phyloP scores from a whole-genome alignment of 805 yeast genomes.

The Sugiyamaella boreocaroliniensis region DNA sequence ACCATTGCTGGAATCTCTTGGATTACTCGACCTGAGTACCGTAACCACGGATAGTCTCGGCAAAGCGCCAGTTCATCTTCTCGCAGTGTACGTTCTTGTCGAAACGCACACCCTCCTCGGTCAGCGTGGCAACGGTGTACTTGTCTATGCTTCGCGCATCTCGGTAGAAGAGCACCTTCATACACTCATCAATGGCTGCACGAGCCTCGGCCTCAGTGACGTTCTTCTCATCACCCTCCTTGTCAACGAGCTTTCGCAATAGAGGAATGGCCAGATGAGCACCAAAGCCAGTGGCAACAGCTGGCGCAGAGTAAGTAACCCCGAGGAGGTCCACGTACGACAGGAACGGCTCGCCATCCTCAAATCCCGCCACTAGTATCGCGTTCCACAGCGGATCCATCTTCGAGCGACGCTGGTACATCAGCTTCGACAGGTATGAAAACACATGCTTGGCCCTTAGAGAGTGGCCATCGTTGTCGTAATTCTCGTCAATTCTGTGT shows the following conservation, averaged over 20 bases:
- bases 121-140: conserved; percentile 72
- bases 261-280: conserved; percentile 90
- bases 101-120: conserved; percentile 52
- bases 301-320: conserved; percentile 79
- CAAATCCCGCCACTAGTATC: conserved; percentile 80
- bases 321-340: conserved; percentile 88
- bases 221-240: conserved; percentile 65
- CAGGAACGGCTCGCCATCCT: conserved; percentile 62
- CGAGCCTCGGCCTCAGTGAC: conserved; percentile 71
- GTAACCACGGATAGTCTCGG: conserved; percentile 80
- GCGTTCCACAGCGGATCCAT: conserved; percentile 98
- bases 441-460: conserved; percentile 83
- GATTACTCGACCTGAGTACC: conserved; percentile 54
- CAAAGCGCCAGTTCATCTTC: conserved; percentile 84
- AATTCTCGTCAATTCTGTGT: conserved; percentile 53
- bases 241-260: conserved; percentile 74
- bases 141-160: conserved; percentile 92
- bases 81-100: conserved; percentile 64
- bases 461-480: conserved; percentile 63
- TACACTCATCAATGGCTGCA: conserved; percentile 68
- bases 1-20: too few species aligned
- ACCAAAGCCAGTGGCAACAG: conserved; percentile 95
- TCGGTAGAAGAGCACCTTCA: conserved; percentile 92
- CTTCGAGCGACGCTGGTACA: conserved; percentile 83
- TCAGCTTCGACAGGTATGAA: conserved; percentile 74